These are phyloP conservation scores for Linaria vulgaris DNA, from an alignment of 257 asterid species.

Conservation along the genomic window DNA sequence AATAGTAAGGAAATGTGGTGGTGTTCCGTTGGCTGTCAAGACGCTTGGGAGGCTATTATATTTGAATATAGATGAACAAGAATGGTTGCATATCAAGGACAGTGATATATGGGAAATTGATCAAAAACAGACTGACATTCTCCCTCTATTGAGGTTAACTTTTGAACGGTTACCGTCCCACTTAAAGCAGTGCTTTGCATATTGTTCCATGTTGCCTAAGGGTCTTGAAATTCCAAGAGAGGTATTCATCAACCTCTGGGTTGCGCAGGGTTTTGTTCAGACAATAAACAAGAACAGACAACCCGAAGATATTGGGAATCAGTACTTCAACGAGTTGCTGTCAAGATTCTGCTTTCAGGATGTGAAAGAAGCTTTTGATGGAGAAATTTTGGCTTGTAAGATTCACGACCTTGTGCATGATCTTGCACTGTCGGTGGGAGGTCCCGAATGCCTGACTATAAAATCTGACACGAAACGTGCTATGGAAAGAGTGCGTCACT, in stretches of 20 bases:
- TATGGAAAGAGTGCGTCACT: constrained; percentile 36
- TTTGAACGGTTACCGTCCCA: constrained; percentile 48
- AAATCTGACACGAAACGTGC: constrained; percentile 25
- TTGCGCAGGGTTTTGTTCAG: constrained; percentile 51
- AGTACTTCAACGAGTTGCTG: constrained; percentile 45
- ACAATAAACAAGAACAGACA: constrained; percentile 24
- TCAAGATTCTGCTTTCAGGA: constrained; percentile 58
- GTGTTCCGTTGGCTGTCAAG: constrained; percentile 52
- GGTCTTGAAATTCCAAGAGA: constrained; percentile 49
- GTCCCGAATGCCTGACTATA: constrained; percentile 36
- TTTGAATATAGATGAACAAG: constrained; percentile 39
- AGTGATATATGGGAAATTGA: constrained; percentile 50
- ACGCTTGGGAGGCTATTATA: constrained; percentile 48
- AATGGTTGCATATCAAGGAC: constrained; percentile 47
- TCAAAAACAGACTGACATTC: constrained; percentile 44
- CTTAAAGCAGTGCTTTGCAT: constrained; percentile 59
- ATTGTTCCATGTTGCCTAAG: constrained; percentile 57
- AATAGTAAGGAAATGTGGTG: constrained; percentile 51
- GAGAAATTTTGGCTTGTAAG: constrained; percentile 51
- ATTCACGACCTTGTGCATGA: constrained; percentile 59
- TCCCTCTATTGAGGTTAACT: constrained; percentile 46
- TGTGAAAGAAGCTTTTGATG: constrained; percentile 52
- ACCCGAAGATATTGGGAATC: constrained; percentile 44
- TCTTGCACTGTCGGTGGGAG: constrained; percentile 54
- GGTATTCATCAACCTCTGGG: constrained; percentile 50